Evolutionary conservation across 768 basidiomycete genomes (phyloP).

Genomic region (Tremella mesenterica): DNA sequence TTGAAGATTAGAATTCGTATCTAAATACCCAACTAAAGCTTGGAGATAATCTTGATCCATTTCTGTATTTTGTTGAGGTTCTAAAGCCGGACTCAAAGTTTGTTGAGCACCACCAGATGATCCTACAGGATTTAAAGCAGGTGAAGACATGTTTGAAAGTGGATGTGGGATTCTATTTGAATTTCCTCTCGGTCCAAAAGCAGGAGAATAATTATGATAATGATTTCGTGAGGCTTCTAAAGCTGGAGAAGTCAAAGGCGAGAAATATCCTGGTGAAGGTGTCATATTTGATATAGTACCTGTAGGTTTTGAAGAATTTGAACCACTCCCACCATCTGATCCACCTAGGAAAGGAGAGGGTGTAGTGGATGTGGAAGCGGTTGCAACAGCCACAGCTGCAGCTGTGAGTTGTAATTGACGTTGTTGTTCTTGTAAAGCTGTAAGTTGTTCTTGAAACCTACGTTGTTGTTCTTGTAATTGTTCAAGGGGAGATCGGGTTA

Average conservation of each 20-base stretch:
- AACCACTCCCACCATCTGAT: not conserved
- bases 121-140: slow-evolving; percentile 36
- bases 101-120: slow-evolving; percentile 36
- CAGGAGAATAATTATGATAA: slow-evolving; percentile 12
- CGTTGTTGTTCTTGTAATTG: slow-evolving; percentile 39
- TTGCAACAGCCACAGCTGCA: slow-evolving; percentile 40
- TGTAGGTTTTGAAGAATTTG: slow-evolving; percentile 46
- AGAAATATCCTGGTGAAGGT: slow-evolving; percentile 41
- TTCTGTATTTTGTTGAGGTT: slow-evolving; percentile 25
- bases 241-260: slow-evolving; percentile 47
- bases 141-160: slow-evolving; percentile 24
- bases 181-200: slow-evolving; percentile 4
- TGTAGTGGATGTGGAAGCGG: slow-evolving; percentile 48
- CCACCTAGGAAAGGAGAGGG: slow-evolving; percentile 47
- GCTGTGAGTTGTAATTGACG: slow-evolving; percentile 34
- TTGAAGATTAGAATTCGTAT: slow-evolving; percentile 8
- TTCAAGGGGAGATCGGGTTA: slow-evolving; percentile 27
- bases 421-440: slow-evolving; percentile 30
- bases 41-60: slow-evolving; percentile 32
- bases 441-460: slow-evolving; percentile 36
- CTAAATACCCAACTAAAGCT: slow-evolving; percentile 27
- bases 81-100: slow-evolving; percentile 38
- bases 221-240: slow-evolving; percentile 33
- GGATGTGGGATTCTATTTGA: slow-evolving; percentile 24
- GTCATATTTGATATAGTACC: slow-evolving; percentile 29